Percentiles rank a stretch among this genome's conserved stretches.
These are phyloP conservation scores for Parachaetomium inaequale DNA, from an alignment of 495 filamentous ascomycete genomes.

Conservation along the genomic window DNA sequence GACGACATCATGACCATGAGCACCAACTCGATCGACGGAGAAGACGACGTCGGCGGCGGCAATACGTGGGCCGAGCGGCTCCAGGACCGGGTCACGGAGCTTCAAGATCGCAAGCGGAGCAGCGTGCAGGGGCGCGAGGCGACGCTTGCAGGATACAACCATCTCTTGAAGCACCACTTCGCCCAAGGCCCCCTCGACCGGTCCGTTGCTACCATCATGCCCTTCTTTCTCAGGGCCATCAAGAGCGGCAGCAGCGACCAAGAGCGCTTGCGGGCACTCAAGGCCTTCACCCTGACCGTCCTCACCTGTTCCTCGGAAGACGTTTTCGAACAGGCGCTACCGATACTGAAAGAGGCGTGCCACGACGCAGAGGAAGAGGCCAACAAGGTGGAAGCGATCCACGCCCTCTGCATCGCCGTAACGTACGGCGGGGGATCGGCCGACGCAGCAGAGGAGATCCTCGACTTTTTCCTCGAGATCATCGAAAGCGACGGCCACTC, in stretches of 20 bases:
- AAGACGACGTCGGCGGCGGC: conserved; percentile 42
- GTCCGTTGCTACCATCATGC: conserved; percentile 62
- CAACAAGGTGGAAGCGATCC: conserved; percentile 71
- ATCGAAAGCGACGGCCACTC: conserved; percentile 77
- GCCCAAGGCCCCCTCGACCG: conserved; percentile 61
- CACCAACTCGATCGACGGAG: conserved; percentile 34
- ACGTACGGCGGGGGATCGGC: conserved; percentile 76
- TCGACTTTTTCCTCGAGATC: conserved; percentile 83
- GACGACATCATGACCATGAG: conserved; percentile 40
- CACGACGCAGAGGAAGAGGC: conserved; percentile 61
- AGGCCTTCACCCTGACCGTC: conserved; percentile 70
- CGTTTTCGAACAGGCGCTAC: conserved; percentile 61
- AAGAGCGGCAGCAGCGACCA: conserved; percentile 66
- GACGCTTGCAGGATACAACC: conserved; percentile 63
- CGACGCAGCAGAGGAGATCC: conserved; percentile 66
- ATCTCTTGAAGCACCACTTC: conserved; percentile 71
- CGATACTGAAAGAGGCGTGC: conserved; percentile 64
- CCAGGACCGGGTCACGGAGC: conserved; percentile 68
- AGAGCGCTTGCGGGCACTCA: conserved; percentile 68
- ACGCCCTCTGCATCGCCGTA: conserved; percentile 66
- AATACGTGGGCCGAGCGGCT: conserved; percentile 66
- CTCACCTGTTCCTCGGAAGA: conserved; percentile 69
- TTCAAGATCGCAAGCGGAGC: conserved; percentile 78
- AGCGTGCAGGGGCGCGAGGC: conserved; percentile 76
- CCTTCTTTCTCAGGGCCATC: conserved; percentile 68